Evolutionary conservation across 768 basidiomycete genomes (phyloP), one percentile per base, ranked within the genome.

Genomic region (Mycena belliarum): DNA sequence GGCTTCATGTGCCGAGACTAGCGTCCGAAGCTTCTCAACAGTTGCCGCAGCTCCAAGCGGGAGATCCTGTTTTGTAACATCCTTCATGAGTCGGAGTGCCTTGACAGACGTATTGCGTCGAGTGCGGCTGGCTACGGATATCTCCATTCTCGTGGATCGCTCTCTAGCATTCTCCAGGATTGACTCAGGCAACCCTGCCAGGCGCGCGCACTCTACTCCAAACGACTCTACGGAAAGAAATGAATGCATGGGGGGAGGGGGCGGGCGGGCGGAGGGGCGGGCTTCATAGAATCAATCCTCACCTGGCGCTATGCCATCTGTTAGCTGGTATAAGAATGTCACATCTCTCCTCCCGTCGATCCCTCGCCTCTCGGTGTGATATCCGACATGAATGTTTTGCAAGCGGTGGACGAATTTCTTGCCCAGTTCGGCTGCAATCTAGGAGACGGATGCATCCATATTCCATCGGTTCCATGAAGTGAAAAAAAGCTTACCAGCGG

Each of bases 121-220:
- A 3, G 58, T 40, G 15, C 62, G 57, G 10, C 21, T 35, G 4
- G 55, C 42, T 18, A 63, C 58, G 10, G 38, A 16, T 14, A 18
- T 42, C 41, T 63, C 62, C 76, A 94, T 81, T 20, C 72, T 69
- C 18, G 77, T 72, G 1, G 90, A 84, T 32, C 78, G 76, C 53
- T 76, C 68, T 2, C 79, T 69, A 16, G 95, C 95, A 8, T 78
- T 70, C 7, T 73, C 70, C 4, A 98, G 77, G 9, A 98, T 79
- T 2, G 70, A 59, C 62, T 89, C 86, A 0, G 93, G 89, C 32
- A 98, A 69, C 10, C 88, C 89, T 0, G 96, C 96, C 24, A 98
- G 80, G 42, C 93, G 82, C 9, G 87, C 94, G 69, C 94, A 96
- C 76, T 96, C 95, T 10, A 97, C 86, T 12, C 95, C 95, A 68